Evolutionary conservation across 345 rosid species (phyloP).

Genomic region (Corchorus olitorius): DNA sequence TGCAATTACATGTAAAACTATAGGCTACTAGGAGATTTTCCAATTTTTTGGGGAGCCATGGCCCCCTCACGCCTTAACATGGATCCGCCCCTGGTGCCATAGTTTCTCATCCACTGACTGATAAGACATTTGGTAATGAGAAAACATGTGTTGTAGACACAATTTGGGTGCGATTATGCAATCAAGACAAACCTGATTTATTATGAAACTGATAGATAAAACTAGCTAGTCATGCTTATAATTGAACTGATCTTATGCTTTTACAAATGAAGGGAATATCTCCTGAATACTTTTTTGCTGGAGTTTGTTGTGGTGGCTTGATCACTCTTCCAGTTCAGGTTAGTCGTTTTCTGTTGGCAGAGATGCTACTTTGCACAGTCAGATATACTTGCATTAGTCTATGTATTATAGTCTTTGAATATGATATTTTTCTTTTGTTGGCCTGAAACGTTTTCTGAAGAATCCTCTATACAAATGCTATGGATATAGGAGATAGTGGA

Average conservation of each 20-base stretch:
- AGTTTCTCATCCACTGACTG: neutral
- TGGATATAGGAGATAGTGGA: too few relatives aligned
- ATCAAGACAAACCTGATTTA: neutral
- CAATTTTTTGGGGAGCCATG: too few relatives aligned
- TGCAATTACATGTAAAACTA: too few relatives aligned
- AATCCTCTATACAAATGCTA: too few relatives aligned
- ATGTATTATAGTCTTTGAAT: neutral
- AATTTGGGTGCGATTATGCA: neutral
- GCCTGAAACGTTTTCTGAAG: too few relatives aligned
- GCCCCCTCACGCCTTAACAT: too few relatives aligned
- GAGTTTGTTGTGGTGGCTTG: conserved; percentile 92
- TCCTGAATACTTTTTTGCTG: conserved; percentile 84
- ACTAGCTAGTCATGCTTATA: too few relatives aligned
- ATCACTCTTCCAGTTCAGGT: conserved; percentile 91
- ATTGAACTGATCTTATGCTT: neutral
- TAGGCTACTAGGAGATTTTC: too few relatives aligned
- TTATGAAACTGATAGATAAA: neutral
- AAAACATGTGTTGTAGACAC: neutral
- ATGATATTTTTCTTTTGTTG: too few relatives aligned
- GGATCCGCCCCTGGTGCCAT: too few relatives aligned
- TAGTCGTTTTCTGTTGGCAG: conserved; percentile 14
- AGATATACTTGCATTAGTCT: neutral
- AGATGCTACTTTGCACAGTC: neutral
- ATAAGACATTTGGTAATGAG: neutral
- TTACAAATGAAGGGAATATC: conserved; percentile 65